phyloP scores from a whole-genome alignment of 768 basidiomycete species.

The Podaxis sp. region DNA sequence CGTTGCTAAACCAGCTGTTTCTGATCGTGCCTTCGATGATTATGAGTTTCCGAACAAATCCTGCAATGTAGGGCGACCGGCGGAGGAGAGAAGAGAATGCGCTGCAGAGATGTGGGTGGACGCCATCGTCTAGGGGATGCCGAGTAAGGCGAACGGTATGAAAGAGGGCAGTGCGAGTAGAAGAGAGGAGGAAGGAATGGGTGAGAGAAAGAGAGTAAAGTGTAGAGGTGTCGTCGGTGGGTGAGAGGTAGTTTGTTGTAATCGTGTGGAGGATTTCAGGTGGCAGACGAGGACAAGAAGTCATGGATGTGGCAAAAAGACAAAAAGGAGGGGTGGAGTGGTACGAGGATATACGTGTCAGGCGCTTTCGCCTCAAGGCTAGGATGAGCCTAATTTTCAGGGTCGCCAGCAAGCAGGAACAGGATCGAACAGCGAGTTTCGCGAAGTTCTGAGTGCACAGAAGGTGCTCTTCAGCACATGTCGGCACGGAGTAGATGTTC shows the following conservation, averaged over 20 bases:
- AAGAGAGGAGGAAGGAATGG: constrained; percentile 6
- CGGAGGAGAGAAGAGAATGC: constrained; percentile 3
- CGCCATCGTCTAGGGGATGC: constrained; percentile 8
- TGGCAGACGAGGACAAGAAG: constrained; percentile 5
- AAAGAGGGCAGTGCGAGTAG: constrained; percentile 5
- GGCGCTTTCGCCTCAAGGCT: background rate
- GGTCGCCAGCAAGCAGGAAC: background rate
- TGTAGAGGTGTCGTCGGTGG: background rate
- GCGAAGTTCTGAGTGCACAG: background rate
- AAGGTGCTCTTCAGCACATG: background rate
- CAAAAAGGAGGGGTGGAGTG: background rate
- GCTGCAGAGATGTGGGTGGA: constrained; percentile 9
- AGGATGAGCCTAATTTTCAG: background rate
- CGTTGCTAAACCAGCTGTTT: constrained; percentile 14
- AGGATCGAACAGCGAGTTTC: background rate
- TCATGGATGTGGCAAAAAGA: background rate
- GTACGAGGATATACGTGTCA: background rate
- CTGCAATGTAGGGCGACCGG: constrained; percentile 5
- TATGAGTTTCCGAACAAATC: constrained; percentile 8
- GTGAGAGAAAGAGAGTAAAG: constrained; percentile 14
- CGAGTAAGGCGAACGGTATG: constrained; percentile 11
- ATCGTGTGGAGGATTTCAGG: constrained; percentile 11
- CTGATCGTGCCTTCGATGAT: constrained; percentile 11
- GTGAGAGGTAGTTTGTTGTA: constrained; percentile 1
- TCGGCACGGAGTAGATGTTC: background rate